A percentile compares a stretch with the other conserved stretches of the same genome.
These are phyloP conservation scores for Xerocomus potaroensis DNA, from an alignment of 768 basidiomycete species.

Conservation along the genomic window DNA sequence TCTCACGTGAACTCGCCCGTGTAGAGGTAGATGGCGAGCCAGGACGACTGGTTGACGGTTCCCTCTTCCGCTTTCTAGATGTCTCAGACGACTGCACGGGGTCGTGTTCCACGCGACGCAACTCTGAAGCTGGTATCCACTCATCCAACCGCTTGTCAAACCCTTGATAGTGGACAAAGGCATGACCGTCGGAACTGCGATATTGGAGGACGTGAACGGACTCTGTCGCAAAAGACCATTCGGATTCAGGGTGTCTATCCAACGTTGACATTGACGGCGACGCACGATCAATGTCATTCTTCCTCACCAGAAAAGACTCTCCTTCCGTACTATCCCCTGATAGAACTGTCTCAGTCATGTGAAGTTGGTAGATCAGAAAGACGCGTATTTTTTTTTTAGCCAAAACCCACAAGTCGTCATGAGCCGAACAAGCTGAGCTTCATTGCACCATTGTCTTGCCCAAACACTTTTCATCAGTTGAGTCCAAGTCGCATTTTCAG, in stretches of 20 bases:
- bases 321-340: slow-evolving; percentile 1
- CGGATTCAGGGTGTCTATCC: slow-evolving; percentile 11
- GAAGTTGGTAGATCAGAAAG: slow-evolving; percentile 3
- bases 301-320: slow-evolving; percentile 27
- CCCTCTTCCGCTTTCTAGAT: slow-evolving; percentile 32
- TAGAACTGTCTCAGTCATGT: slow-evolving; percentile 20
- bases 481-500: too few species aligned
- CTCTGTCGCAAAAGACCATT: slow-evolving; percentile 26
- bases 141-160: slow-evolving; percentile 72
- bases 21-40: slow-evolving; percentile 19
- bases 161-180: slow-evolving; percentile 70
- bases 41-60: slow-evolving; percentile 11
- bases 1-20: slow-evolving; percentile 22
- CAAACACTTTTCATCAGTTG: too few species aligned
- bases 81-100: slow-evolving; percentile 11
- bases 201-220: slow-evolving; percentile 51
- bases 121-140: slow-evolving; percentile 53
- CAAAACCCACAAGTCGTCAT: slow-evolving; percentile 2
- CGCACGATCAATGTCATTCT: slow-evolving; percentile 35
- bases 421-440: too few species aligned
- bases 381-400: background rate
- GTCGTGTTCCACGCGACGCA: slow-evolving; percentile 30
- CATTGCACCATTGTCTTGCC: too few species aligned
- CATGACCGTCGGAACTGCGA: slow-evolving; percentile 39
- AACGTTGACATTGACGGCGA: slow-evolving; percentile 15